Base-by-base conservation (phyloP, 2,329 filamentous ascomycete species). In the Reticulascus tulasneorum region DNA sequence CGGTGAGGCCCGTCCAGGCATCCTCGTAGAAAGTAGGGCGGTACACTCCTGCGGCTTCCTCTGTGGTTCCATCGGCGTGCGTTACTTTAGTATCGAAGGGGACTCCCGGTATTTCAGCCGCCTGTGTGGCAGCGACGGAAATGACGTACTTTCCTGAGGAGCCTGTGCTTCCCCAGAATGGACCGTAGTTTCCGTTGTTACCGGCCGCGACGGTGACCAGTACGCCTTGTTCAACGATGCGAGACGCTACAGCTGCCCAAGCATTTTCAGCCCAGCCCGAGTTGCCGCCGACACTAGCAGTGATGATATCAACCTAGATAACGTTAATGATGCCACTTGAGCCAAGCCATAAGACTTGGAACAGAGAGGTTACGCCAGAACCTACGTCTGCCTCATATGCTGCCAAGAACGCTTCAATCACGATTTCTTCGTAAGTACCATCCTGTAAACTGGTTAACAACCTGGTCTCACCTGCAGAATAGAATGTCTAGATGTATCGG, bases 121-220 rank as follows among this genome's bases (percentile, higher is more conserved):
- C 52, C 9, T 50, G 47, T 24, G n/a, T n/a, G 0, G 69, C 68
- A 18, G 65, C 69, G 18, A 71, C 59, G 5, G 63, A 54, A 11
- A 67, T 57, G 6, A 66, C 63, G 15, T 61, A 54, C 20, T 52
- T 54, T 5, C 63, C 66, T 9, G 62, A 59, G 5, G 64, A 55
- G 5, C 65, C 67, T 5, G 54, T 58, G 25, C 53, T 56, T 9
- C 58, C 55, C 25, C 63, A 69, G 50, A 75, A 74, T 0, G 71
- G 60, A 1, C 73, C 73, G 12, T 54, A 50, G 13, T 54, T 53
- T 17, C 73, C 72, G 23, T 66, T 62, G 36, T 77, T 77, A n/a
- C 73, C 72, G 7, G 67, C 70, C 2, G 71, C 65, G 21, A 74
- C 64, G n/a, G 66, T 64, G 20, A 73, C 61, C 8, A 73, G 63